phyloP scores from a whole-genome alignment of 352 stramenopile species.

The Phytopythium litorale region DNA sequence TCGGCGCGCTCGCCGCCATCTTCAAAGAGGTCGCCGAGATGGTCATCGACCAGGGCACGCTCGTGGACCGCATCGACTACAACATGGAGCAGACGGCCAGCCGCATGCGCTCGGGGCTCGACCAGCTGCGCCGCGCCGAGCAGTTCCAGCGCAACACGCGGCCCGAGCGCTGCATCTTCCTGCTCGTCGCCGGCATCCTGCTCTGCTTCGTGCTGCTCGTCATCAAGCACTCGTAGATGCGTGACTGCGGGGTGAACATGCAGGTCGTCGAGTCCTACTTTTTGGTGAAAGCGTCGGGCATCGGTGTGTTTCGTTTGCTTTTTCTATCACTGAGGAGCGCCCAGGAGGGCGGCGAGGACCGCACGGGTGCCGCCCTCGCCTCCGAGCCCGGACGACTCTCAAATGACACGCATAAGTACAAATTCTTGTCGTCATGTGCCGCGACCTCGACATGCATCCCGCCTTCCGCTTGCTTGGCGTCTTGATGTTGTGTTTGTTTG shows the following conservation, averaged over 20 bases:
- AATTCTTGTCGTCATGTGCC: conserved; percentile 37
- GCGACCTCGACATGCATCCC: conserved; percentile 2
- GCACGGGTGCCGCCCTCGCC: neutral
- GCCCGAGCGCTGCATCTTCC: conserved; percentile 68
- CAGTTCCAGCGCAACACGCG: conserved; percentile 61
- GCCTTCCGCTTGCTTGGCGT: conserved; percentile 9
- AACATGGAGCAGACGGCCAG: conserved; percentile 81
- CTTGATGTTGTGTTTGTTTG: too few relatives aligned
- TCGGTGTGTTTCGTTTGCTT: conserved; percentile 11
- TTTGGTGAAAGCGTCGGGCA: conserved; percentile 10
- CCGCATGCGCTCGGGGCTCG: conserved; percentile 50
- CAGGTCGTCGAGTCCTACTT: neutral
- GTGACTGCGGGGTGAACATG: neutral
- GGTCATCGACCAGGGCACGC: conserved; percentile 79
- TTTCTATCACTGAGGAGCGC: conserved; percentile 3
- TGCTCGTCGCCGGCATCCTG: conserved; percentile 56
- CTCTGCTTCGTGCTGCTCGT: conserved; percentile 65
- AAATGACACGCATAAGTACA: conserved; percentile 53
- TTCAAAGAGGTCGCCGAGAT: conserved; percentile 82
- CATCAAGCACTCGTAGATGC: conserved; percentile 50
- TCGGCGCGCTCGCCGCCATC: conserved; percentile 57
- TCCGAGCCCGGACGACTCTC: conserved; percentile 12
- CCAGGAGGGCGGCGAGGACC: neutral
- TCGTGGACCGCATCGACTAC: conserved; percentile 86
- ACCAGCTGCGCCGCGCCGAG: conserved; percentile 58